Conservation (phyloP, 1,284 basidiomycete species). For the Amylostereum chailletii region DNA sequence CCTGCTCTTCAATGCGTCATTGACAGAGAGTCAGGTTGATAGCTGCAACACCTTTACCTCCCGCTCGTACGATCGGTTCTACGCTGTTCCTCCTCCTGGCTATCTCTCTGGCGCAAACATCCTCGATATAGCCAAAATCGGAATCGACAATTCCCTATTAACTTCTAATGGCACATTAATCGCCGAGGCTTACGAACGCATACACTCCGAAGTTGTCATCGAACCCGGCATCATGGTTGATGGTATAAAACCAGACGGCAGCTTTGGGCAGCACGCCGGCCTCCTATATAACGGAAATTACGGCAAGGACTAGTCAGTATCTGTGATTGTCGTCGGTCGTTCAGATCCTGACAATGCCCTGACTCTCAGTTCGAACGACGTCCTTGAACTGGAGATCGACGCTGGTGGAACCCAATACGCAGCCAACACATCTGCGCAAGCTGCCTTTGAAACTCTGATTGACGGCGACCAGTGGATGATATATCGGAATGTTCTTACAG, state of each 20-base stretch:
- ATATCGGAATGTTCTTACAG: constrained; percentile 45
- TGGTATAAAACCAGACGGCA: constrained; percentile 55
- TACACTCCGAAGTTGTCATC: constrained; percentile 41
- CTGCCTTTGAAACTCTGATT: constrained; percentile 41
- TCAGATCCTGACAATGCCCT: background rate
- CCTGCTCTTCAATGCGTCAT: constrained; percentile 38
- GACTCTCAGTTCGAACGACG: constrained; percentile 36
- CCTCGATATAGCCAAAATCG: constrained; percentile 48
- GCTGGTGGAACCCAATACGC: constrained; percentile 44
- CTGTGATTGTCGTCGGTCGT: background rate
- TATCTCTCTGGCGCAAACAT: constrained; percentile 55
- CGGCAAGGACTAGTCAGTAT: constrained; percentile 52
- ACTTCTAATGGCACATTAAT: constrained; percentile 34
- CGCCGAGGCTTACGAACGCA: constrained; percentile 36
- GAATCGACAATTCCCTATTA: constrained; percentile 41
- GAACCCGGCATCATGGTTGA: constrained; percentile 36
- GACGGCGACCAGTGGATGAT: constrained; percentile 60
- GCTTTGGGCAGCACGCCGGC: constrained; percentile 55
- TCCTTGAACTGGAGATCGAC: constrained; percentile 40
- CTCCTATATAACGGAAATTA: constrained; percentile 38
- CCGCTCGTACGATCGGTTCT: constrained; percentile 44
- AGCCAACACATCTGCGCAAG: constrained; percentile 28
- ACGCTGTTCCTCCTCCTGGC: constrained; percentile 28
- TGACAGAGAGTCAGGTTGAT: constrained; percentile 31
- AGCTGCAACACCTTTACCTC: constrained; percentile 43